These are phyloP conservation scores for Amanita rubescens DNA, from an alignment of 768 basidiomycete species.

Conservation along the genomic window DNA sequence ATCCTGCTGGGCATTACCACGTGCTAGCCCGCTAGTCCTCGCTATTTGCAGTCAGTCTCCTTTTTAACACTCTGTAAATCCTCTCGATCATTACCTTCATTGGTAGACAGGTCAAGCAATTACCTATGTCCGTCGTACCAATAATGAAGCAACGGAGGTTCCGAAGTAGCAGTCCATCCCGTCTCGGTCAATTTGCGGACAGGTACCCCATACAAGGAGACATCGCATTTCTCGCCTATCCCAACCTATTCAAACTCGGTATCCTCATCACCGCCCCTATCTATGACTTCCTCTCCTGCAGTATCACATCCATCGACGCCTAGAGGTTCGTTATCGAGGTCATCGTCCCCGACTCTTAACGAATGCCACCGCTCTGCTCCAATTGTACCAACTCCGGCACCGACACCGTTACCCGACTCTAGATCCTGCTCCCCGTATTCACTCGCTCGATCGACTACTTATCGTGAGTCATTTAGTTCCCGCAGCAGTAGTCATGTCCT, in stretches of 20 bases:
- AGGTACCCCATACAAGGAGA: neutral
- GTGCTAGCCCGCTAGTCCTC: neutral
- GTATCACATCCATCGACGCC: neutral
- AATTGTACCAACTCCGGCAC: neutral
- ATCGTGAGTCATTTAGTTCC: neutral
- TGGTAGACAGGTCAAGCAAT: neutral
- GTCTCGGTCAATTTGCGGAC: neutral
- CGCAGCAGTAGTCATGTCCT: neutral
- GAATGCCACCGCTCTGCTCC: neutral
- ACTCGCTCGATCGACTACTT: neutral
- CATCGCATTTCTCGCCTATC: neutral
- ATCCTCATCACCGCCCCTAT: neutral
- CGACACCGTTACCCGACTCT: neutral
- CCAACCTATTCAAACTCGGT: neutral
- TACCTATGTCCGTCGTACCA: neutral
- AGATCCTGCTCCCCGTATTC: neutral
- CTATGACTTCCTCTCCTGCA: neutral
- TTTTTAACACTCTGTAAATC: neutral
- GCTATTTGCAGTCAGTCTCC: neutral
- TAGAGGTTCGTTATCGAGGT: neutral
- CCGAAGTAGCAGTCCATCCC: neutral
- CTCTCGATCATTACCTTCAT: neutral
- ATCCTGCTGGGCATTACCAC: neutral
- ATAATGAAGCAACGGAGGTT: neutral
- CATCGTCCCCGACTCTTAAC: neutral